Evolutionary conservation across 176 grass and related monocot genomes (phyloP), one percentile per base, ranked within the genome.

Genomic region (Carex scoparia): DNA sequence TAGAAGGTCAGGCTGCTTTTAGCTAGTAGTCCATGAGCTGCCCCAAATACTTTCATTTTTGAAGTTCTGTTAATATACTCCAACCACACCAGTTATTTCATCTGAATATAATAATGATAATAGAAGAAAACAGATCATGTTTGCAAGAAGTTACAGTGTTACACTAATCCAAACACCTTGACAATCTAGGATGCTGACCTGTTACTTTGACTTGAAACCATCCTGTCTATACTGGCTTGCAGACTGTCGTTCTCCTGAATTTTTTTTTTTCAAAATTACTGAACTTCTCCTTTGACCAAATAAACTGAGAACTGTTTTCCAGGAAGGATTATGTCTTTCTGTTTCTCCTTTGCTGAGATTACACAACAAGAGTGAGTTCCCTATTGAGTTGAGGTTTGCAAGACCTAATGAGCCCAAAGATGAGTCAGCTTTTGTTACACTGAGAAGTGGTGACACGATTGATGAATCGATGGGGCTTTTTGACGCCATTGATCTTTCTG

Each of bases 291-390:
- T 81, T 81, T 81, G 66, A 87, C 51, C 79, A 76, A 59, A 56
- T 82, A 49, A 72, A 91, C 68, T 35, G 11, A 61, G 81, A 32
- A 65, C 83, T 73, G 66, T 86, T 80, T 86, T 96, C 51, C 85
- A 93, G 94, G 94, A 96, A 90, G 89, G 89, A 12, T 81, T 93
- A 84, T 93, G 83, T n/a, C 74, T 96, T 88, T 87, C 89, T 53
- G 85, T 96, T 82, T 88, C 92, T 82, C 94, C 94, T 88, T 74
- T 96, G 76, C 74, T 91, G 81, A 91, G 87, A 82, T 88, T 96
- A 74, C 87, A 96, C 84, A 96, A 96, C 80, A 93, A 91, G 82
- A 93, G 88, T 58, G 87, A 93, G 55, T 91, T 96, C 65, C 79
- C 89, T 19, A 73, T 96, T 57, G 94, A 93, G 85, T 83, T 96